Evolutionary conservation across 768 basidiomycete species (phyloP).

Genomic region (Leccinum truebloodii): DNA sequence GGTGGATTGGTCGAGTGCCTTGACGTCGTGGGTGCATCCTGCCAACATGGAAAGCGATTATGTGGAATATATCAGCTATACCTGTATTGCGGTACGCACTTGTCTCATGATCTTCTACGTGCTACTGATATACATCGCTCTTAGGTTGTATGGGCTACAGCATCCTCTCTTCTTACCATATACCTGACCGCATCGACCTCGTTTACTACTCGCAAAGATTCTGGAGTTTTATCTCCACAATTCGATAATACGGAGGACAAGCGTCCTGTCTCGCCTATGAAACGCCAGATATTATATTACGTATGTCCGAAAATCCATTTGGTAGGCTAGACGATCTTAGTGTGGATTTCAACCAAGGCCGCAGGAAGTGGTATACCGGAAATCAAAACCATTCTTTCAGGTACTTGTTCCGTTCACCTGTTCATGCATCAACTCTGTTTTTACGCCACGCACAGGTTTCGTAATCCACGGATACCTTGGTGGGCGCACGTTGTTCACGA

Average conservation of each 20-base stretch:
- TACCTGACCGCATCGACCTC: constrained; percentile 86
- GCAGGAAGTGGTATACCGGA: constrained; percentile 97
- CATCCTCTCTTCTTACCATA: constrained; percentile 81
- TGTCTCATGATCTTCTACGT: background rate
- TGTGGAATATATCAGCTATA: constrained; percentile 72
- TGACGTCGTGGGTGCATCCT: constrained; percentile 35
- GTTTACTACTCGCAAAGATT: constrained; percentile 88
- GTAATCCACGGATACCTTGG: constrained; percentile 98
- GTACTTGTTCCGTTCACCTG: constrained; percentile 33
- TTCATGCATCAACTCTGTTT: constrained; percentile 12
- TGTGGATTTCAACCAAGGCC: constrained; percentile 50
- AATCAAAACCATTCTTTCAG: constrained; percentile 92
- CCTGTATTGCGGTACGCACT: constrained; percentile 71
- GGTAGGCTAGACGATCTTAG: constrained; percentile 12
- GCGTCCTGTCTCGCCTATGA: constrained; percentile 33
- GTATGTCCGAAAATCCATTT: constrained; percentile 46
- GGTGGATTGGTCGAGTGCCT: constrained; percentile 71
- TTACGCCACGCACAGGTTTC: constrained; percentile 57
- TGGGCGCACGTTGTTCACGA: constrained; percentile 83
- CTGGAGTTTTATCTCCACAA: constrained; percentile 58
- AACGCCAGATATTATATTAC: constrained; percentile 80
- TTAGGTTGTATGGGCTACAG: constrained; percentile 71
- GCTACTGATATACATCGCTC: constrained; percentile 1
- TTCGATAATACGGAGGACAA: constrained; percentile 38
- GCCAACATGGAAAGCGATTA: constrained; percentile 33